These are phyloP conservation scores for Eucalyptus brandiana DNA, from an alignment of 345 rosid genomes.

Conservation along the genomic window DNA sequence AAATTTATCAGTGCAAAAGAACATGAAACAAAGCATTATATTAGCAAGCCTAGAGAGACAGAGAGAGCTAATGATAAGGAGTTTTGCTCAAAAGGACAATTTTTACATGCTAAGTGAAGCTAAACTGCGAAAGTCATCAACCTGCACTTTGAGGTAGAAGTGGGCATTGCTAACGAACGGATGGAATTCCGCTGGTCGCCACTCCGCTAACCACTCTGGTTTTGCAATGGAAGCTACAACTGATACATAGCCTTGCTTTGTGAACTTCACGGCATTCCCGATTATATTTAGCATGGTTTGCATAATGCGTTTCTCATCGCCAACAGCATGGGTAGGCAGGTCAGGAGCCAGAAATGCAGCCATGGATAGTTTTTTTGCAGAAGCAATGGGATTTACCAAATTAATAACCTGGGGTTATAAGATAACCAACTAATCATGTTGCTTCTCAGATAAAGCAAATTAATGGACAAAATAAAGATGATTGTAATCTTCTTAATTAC, in stretches of 20 bases:
- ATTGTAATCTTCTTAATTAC: neutral
- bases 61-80: neutral
- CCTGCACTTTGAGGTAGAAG: slow-evolving; percentile 81
- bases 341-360: slow-evolving; percentile 58
- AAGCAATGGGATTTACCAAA: slow-evolving; percentile 76
- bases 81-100: neutral
- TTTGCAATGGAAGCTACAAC: slow-evolving; percentile 62
- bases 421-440: neutral
- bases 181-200: slow-evolving; percentile 55
- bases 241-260: slow-evolving; percentile 77
- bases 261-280: slow-evolving; percentile 94
- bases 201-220: slow-evolving; percentile 61
- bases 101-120: neutral
- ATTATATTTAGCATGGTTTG: slow-evolving; percentile 69
- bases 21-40: neutral
- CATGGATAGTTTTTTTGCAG: slow-evolving; percentile 60
- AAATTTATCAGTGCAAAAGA: neutral
- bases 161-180: slow-evolving; percentile 49
- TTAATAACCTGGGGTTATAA: slow-evolving; percentile 39
- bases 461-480: neutral
- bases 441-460: neutral
- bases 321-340: slow-evolving; percentile 62
- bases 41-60: neutral
- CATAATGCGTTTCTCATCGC: slow-evolving; percentile 84
- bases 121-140: neutral